Conservation (phyloP, 495 filamentous ascomycete genomes). For the Penicillium pancosmium region DNA sequence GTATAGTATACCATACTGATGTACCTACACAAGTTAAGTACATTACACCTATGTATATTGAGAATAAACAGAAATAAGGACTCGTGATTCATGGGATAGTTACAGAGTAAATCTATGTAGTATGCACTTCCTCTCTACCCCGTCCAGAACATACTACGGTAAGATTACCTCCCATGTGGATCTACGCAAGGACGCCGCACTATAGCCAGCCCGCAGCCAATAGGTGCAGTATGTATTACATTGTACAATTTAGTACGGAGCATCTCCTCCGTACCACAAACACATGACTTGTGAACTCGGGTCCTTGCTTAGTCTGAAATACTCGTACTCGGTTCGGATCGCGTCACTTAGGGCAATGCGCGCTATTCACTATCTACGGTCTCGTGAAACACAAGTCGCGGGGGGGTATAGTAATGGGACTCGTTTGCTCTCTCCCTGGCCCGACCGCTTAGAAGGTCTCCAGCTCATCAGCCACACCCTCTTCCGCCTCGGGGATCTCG, state of each 20-base stretch:
- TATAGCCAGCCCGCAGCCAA: constrained; percentile 4
- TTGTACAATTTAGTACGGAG: neutral
- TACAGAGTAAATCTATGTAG: no score
- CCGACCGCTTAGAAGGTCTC: constrained; percentile 50
- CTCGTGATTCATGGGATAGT: no score
- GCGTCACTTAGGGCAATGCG: constrained; percentile 6
- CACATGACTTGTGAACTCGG: neutral
- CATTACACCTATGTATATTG: no score
- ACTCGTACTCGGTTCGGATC: neutral
- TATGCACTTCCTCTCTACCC: no score
- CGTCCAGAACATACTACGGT: no score
- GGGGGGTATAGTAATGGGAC: constrained; percentile 31
- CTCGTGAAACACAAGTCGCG: constrained; percentile 16
- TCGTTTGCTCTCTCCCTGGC: constrained; percentile 13
- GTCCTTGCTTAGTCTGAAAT: neutral
- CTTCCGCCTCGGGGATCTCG: constrained; percentile 51
- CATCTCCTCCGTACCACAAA: neutral
- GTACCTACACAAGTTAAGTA: no score
- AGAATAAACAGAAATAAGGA: no score
- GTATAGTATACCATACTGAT: no score
- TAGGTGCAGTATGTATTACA: neutral
- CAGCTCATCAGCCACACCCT: constrained; percentile 43
- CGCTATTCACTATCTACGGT: constrained; percentile 26
- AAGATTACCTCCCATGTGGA: neutral
- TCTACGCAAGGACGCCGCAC: constrained; percentile 5